Conservation (phyloP, 345 rosid species). For the Limnanthes douglasii region DNA sequence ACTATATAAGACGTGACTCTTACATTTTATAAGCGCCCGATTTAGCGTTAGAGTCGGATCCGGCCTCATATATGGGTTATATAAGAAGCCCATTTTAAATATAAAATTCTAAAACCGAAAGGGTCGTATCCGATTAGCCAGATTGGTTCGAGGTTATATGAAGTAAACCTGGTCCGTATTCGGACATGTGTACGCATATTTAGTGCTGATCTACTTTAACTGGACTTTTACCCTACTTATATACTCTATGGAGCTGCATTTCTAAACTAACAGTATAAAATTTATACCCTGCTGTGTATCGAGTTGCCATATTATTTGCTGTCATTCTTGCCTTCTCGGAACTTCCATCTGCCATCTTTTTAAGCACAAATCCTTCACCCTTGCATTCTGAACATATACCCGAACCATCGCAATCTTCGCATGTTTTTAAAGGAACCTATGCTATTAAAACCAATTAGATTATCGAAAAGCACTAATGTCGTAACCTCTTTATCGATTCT, state of each 20-base stretch:
- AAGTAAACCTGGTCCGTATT: too few species aligned
- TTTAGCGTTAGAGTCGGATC: too few species aligned
- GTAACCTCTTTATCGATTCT: too few species aligned
- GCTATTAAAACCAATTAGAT: not conserved
- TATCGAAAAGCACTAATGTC: not conserved
- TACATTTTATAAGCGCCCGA: too few species aligned
- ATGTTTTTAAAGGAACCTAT: constrained; percentile 46
- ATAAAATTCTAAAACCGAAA: not conserved
- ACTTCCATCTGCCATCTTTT: constrained; percentile 51
- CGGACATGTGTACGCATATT: too few species aligned
- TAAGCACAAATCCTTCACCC: constrained; percentile 83
- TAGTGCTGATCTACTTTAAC: too few species aligned
- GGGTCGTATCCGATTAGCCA: not conserved
- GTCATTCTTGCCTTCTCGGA: constrained; percentile 69
- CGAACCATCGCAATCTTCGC: constrained; percentile 68
- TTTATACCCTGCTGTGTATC: constrained; percentile 91
- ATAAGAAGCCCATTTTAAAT: not conserved
- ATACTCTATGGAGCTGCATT: too few species aligned
- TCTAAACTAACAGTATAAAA: too few species aligned
- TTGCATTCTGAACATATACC: constrained; percentile 84
- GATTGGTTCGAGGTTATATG: too few species aligned
- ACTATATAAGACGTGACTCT: too few species aligned
- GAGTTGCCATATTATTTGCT: constrained; percentile 72
- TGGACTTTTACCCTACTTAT: too few species aligned
- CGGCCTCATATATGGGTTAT: too few species aligned